Percentiles rank a stretch among this genome's conserved stretches.
Evolutionary conservation across 2,329 filamentous ascomycete species (phyloP).

Genomic region (Chrysoporthe austroafricana): DNA sequence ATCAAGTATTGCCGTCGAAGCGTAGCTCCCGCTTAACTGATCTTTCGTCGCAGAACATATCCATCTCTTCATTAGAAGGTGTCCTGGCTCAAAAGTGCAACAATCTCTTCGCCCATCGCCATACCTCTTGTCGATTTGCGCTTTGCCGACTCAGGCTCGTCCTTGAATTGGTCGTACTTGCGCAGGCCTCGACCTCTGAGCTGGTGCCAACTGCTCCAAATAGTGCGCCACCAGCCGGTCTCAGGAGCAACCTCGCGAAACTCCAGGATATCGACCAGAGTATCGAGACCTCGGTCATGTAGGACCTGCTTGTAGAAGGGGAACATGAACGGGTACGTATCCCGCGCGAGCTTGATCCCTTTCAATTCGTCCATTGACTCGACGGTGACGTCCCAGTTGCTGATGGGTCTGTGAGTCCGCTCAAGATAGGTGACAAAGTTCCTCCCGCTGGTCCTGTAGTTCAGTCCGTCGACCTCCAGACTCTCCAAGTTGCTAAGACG

Average conservation of each 20-base stretch:
- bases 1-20: too few relatives aligned
- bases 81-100: neutral
- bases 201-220: neutral
- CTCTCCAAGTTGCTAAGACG: neutral
- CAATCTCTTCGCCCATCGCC: neutral
- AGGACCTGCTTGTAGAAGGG: slow-evolving; percentile 9
- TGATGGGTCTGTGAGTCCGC: neutral
- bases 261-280: neutral
- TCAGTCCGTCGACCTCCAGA: neutral
- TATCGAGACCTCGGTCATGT: neutral
- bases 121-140: neutral
- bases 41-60: neutral
- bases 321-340: slow-evolving; percentile 11
- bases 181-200: neutral
- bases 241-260: neutral
- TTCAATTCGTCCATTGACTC: slow-evolving; percentile 5
- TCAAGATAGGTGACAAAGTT: neutral
- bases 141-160: neutral
- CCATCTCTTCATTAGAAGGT: neutral
- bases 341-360: slow-evolving; percentile 11
- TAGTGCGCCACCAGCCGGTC: neutral
- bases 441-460: neutral
- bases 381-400: neutral
- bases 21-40: too few relatives aligned
- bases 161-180: neutral